phyloP scores from a whole-genome alignment of 2,329 filamentous ascomycete species.

The Fusarium sp. region DNA sequence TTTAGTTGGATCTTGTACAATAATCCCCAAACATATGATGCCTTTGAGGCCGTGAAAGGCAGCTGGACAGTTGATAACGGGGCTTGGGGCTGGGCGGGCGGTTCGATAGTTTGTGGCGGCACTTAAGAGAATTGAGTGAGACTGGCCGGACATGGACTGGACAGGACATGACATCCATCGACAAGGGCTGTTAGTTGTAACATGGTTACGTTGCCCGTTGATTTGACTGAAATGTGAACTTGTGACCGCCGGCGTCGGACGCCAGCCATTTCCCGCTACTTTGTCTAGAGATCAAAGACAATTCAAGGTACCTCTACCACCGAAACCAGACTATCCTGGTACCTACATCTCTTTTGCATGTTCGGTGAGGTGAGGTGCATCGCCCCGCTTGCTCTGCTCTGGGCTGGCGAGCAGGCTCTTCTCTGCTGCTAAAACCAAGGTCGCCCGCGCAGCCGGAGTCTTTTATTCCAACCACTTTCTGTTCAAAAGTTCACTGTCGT shows the following conservation, averaged over 20 bases:
- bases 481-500: conserved; percentile 24
- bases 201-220: conserved; percentile 21
- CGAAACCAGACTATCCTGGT: conserved; percentile 35
- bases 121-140: conserved; percentile 30
- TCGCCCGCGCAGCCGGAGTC: conserved; percentile 22
- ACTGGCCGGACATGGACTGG: conserved; percentile 25
- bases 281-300: conserved; percentile 13
- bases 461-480: conserved; percentile 28
- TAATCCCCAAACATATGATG: not conserved
- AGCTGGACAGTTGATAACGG: conserved; percentile 26
- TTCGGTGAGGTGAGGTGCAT: conserved; percentile 11
- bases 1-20: not conserved
- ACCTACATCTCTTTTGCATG: not conserved
- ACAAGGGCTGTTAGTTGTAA: conserved; percentile 18
- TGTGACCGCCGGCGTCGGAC: conserved; percentile 46
- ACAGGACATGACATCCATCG: conserved; percentile 6
- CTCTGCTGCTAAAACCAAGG: conserved; percentile 35
- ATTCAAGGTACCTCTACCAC: conserved; percentile 30
- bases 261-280: conserved; percentile 34
- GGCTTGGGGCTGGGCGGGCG: conserved; percentile 26
- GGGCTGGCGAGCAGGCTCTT: conserved; percentile 8
- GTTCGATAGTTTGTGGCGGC: conserved; percentile 37
- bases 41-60: conserved; percentile 17
- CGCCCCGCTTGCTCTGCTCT: conserved; percentile 11
- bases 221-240: conserved; percentile 43